Evolutionary conservation across 1,284 basidiomycete species (phyloP), one percentile per base, ranked within the genome.

Genomic region (Cutaneotrichosporon spelunceum): DNA sequence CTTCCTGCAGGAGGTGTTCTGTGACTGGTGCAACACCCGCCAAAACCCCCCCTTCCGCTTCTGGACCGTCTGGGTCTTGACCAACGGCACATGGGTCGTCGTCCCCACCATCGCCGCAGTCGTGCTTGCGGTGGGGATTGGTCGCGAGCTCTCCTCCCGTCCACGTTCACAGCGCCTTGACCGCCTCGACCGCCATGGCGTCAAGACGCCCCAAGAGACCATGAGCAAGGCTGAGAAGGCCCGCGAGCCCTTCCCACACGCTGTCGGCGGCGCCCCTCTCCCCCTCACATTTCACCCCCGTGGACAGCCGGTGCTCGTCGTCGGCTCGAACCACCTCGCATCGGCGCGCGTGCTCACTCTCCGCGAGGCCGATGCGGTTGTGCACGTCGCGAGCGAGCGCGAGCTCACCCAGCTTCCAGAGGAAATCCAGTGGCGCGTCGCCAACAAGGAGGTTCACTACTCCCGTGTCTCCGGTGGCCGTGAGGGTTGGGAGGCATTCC

Each of bases 271-370:
- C 16, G 89, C 88, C 1, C 90, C 91, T 3, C 84, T 95, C 9
- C 76, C 93, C 4, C 83, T 94, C 27, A 88, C 90, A 0, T 92
- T 93, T 78, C 84, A 83, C 60, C 80, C 81, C 14, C 56, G 62
- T 33, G 72, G 78, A 50, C 83, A 83, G 57, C 81, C 80, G 0
- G 82, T 86, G 21, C 79, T 96, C 36, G 83, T 97, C 50, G 72
- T 95, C 36, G 93, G 93, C 2, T 84, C 87, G 2, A 86, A 87
- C 34, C 72, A 83, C 14, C 83, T 96, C 1, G 91, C 92, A 0
- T 91, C 92, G 0, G 85, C 85, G 26, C 85, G 93, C 42, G 87
- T 89, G 6, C 90, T 90, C 70, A 82, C 88, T 2, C 87, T 90
- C 4, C 83, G 95, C 47, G 91, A 95, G 74, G 89, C 93, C 0